Base-by-base conservation (phyloP, 805 yeast genomes). In the Candida nanaspora region DNA sequence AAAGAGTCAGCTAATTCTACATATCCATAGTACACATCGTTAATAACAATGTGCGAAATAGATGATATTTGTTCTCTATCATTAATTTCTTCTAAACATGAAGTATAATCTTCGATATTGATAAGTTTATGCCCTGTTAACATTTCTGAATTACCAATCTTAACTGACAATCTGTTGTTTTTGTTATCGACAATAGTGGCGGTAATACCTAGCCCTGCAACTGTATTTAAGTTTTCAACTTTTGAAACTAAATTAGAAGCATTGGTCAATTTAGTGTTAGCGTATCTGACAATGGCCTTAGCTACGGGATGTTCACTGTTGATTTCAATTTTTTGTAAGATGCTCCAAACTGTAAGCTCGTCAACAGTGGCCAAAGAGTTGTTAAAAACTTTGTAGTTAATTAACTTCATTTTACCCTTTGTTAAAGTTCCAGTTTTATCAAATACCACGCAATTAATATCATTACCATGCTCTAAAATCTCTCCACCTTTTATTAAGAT, bases 351-450 rank as follows among this genome's bases (percentile, higher is more conserved):
- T 1, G 33, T 26, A 1, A 32, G 55, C 69, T 70, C 49, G 20
- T 52, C 42, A 10, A 23, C 16, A 3, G 27, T 26, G 27, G 19
- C 8, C 18, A 14, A n/a, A 30, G 37, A 38, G 13, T 40, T 33
- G 4, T 37, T 42, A 10, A 47, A 9, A 36, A 61, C 55, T 15
- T 50, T 44, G 41, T 46, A 53, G 18, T 55, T 50, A 2, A 49
- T 49, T 14, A 75, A 44, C 30, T 56, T 61, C 93, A 93, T 84
- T 33, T 74, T 66, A 13, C 98, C 98, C 0, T 82, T 68, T 0
- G 99, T 94, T 34, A 93, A 67, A 0, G 98, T 93, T 3, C 98
- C 98, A 0, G 99, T 93, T 62, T 93, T 93, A 63, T 93, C 98
- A 59, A 93, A 91, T 25, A 93, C 68, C 22, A 87, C 76, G 11